Evolutionary conservation across 2,329 filamentous ascomycete genomes (phyloP), one percentile per base, ranked within the genome.

Genomic region (Gaeumannomyces tritici): DNA sequence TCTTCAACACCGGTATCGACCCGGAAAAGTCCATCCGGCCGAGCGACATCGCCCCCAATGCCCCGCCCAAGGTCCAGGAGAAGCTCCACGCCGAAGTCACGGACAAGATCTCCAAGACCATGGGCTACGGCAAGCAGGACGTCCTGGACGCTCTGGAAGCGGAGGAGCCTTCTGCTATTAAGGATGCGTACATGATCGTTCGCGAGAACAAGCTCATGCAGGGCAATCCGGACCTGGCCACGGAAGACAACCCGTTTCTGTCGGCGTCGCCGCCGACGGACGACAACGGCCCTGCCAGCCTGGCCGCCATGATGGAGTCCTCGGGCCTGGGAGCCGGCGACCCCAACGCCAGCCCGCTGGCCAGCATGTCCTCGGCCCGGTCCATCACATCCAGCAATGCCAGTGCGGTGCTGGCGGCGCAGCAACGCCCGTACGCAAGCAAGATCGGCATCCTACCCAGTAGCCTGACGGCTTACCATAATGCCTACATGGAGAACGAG

Each of bases 131-230:
- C 47, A 93, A 91, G 73, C 89, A 89, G 65, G 95, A 99, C 78
- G 93, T 99, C 61, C 90, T 97, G 72, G 95, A 98, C 74, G 93
- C 95, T 27, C 79, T 99, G 65, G 89, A 89, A 70, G 92, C 91
- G 63, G 87, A 95, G 61, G 95, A 99, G 73, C 95, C 95, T 15
- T 98, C 93, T 63, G 93, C 95, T 13, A 97, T 99, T 80, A 99
- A 99, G 77, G 95, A 99, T 76, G 95, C 95, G 1, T 99, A 98
- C 77, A 88, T 97, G 76, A 99, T 99, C 73, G 91, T 99, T 29
- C 87, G 93, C 61, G 95, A 99, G 75, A 98, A 98, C 73, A 95
- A 97, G 74, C 84, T 98, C 73, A 98, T 98, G 93, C 90, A 93
- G 73, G 88, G 88, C 62, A 96, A 92, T 73, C 92, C 91, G 96